Base-by-base conservation (phyloP, 1,139 yeast genomes). In the Zygosaccharomyces pseudobailii region DNA sequence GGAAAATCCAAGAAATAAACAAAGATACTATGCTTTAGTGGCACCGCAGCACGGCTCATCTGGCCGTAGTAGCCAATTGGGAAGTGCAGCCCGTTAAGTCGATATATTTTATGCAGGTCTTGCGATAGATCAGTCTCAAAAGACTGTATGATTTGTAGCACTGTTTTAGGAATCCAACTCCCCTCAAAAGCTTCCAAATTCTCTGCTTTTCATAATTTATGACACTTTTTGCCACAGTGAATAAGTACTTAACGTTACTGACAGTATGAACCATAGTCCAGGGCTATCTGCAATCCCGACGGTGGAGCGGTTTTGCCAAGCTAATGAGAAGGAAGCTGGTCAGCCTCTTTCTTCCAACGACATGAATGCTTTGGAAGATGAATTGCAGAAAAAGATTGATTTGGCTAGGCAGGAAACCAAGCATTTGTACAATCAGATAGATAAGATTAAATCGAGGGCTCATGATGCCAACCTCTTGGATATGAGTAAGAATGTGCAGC, bases 361-460 rank as follows among this genome's bases (percentile, higher is more conserved):
- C n/a, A 23, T 32, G 8, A 20, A 10, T 27, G 25, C 33, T 13
- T 36, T 55, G 9, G 63, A 55, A 44, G 58, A 52, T 4, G 61
- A 57, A 34, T 48, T 64, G 13, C 59, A 59, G 35, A 53, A 55
- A 19, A 57, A 55, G 41, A 72, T 75, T 17, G 62, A 57, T 2
- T 48, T 54, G 17, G 79, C 82, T 2, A 68, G 76, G 44, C 62
- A 65, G 21, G 80, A 78, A 53, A 78, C 82, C 1, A 68, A 71
- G 46, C 65, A 66, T 34, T 66, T 80, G 20, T 77, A 76, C 51
- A 61, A 62, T 13, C 84, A 80, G 58, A 70, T 80, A 9, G 78
- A 78, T 48, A 67, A 66, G 32, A 66, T 72, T 2, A 73, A 74
- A 47, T 55, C 57, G 4, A 66, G 68, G 48, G 68, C 73, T 27